Conservation (phyloP, 78 protist genomes). For the Anaeramoeba ignava region DNA sequence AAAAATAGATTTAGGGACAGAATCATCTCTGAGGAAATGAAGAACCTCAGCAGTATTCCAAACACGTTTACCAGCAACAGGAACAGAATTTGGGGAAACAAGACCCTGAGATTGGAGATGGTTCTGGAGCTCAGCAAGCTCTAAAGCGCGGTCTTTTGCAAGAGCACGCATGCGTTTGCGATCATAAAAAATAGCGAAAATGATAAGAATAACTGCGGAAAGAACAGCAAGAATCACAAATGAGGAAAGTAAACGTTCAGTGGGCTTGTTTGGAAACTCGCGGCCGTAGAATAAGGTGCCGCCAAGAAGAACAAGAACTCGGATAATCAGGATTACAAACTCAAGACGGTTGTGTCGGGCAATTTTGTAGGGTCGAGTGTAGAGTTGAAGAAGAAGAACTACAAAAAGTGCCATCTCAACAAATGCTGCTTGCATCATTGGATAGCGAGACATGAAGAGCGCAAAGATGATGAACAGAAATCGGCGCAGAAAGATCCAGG, state of each 20-base stretch:
- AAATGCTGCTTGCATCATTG: constrained; percentile 1
- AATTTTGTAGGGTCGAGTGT: not conserved
- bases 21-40: not conserved
- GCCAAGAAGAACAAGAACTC: not conserved
- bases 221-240: not conserved
- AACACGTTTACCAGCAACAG: not conserved
- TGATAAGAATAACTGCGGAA: not conserved
- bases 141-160: not conserved
- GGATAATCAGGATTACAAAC: not conserved
- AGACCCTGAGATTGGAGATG: not conserved
- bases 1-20: not conserved
- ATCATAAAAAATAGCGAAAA: not conserved
- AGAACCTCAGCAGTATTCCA: not conserved
- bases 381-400: not conserved
- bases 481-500: not conserved
- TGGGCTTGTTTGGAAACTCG: not conserved
- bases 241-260: not conserved
- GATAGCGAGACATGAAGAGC: not conserved
- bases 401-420: not conserved
- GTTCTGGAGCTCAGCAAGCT: not conserved
- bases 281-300: not conserved
- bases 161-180: not conserved
- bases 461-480: not conserved
- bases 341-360: not conserved
- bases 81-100: not conserved